Base-by-base conservation (phyloP, 164 flowering plant species). In the Kingdonia uniflora region DNA sequence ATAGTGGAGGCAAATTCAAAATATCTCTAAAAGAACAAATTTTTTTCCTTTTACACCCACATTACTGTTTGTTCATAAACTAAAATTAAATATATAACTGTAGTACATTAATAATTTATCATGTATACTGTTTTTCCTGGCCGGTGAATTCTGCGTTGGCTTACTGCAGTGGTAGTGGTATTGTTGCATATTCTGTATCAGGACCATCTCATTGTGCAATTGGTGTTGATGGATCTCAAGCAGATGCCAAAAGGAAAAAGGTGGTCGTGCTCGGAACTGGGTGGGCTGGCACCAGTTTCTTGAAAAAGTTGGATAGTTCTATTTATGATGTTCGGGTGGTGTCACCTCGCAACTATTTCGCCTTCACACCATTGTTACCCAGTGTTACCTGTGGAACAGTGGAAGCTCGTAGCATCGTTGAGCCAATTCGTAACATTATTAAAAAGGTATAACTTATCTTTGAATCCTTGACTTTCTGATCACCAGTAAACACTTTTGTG, bases 361-460 rank as follows among this genome's bases (percentile, higher is more conserved):
- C 95, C 20, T 90, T 90, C 58, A 90, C 97, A 15, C 95, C 96
- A 15, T 64, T 92, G 67, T 74, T 87, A 21, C 94, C 96, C 2
- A 85, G 96, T 69, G 94, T 87, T 54, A 84, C 96, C 2, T 75
- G 81, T 72, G 96, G n/a, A n/a, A n/a, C n/a, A n/a, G n/a, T n/a
- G n/a, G n/a, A 87, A 73, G 86, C 92, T 13, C 76, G 95, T 6
- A 85, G 92, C 68, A 78, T 91, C 55, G 92, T 80, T 14, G 96
- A 85, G 62, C 92, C 92, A 16, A 60, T 85, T 51, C 79, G 95
- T n/a, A 84, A 80, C 56, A 80, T 90, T 20, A 58, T 82, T 15
- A 75, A 65, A 71, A 78, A 74, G 91, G 97, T 84, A 71, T 59
- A 19, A 2, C 48, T 33, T 15, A 12, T 49, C n/a, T n/a, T n/a